Base-by-base conservation (phyloP, 2,329 filamentous ascomycete genomes). In the Torrubiella hemipterigena region DNA sequence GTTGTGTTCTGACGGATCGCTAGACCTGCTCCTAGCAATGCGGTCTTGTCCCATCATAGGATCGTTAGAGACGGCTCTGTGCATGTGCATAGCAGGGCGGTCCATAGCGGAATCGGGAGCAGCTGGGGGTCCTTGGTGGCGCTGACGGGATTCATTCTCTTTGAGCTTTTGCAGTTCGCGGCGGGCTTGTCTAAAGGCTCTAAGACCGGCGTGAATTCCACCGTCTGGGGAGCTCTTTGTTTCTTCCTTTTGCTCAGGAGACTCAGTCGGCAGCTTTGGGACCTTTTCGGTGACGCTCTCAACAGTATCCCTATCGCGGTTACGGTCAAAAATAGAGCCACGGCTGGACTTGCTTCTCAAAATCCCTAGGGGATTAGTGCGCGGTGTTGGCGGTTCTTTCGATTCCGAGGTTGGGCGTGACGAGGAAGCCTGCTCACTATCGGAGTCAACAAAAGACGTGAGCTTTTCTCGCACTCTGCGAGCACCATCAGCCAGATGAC, bases 401-500 rank as follows among this genome's bases (percentile, higher is more conserved):
- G 49, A 38, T 6, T 64, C 58, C 10, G 55, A 42, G 17, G 47
- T 43, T 1, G 44, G 44, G 4, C 38, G 32, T 4, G 46, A 38
- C 4, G 53, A 44, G 15, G 37, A 29, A 4, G 46, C 38, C 22
- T 35, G 42, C 9, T 63, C 62, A 38, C 55, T 63, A 22, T 83
- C 75, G 3, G 67, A 66, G 42, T 81, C 77, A 1, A 73, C 74
- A 39, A 77, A 79, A 1, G 71, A 78, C 7, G 74, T 81, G 27
- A 87, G 58, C 41, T 74, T 78, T 51, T 87, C 80, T 31, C 82
- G 75, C 7, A 87, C 78, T 2, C 77, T 70, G 18, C 72, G 71
- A 33, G 80, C 73, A 12, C 81, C 73, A 40, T 77, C 70, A 3
- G 79, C 81, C 23, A 87, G 65, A 44, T 85, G 78, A 31, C 67